Percentiles rank a stretch among this genome's conserved stretches.
Conservation (phyloP, 1,139 yeast genomes). For the Lodderomyces orthopsilosis region DNA sequence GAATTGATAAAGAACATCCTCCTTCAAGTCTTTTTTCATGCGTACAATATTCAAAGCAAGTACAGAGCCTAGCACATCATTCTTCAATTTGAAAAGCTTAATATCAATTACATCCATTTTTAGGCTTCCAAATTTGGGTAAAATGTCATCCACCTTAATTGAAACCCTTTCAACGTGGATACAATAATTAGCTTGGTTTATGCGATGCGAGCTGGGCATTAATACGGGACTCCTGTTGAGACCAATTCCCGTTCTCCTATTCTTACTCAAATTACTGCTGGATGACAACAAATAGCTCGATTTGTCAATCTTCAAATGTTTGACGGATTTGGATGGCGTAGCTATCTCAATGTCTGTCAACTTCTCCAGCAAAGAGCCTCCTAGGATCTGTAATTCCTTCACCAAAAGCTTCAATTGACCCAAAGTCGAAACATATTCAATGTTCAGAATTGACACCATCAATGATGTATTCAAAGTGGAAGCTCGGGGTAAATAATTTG, state of each 20-base stretch:
- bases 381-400: slow-evolving; percentile 14
- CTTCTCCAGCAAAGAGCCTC: not conserved
- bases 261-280: slow-evolving; percentile 5
- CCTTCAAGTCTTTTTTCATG: slow-evolving; percentile 13
- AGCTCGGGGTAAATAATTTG: slow-evolving; percentile 18
- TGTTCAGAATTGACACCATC: slow-evolving; percentile 19
- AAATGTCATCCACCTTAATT: slow-evolving; percentile 25
- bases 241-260: slow-evolving; percentile 12
- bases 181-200: slow-evolving; percentile 19
- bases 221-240: slow-evolving; percentile 5
- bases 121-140: slow-evolving; percentile 48
- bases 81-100: slow-evolving; percentile 30
- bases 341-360: not conserved
- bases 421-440: slow-evolving; percentile 17
- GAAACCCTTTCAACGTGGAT: slow-evolving; percentile 23
- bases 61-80: slow-evolving; percentile 31
- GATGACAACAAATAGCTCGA: slow-evolving; percentile 3
- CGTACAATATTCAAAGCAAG: slow-evolving; percentile 22
- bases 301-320: slow-evolving; percentile 5
- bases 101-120: slow-evolving; percentile 21
- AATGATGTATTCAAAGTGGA: slow-evolving; percentile 19
- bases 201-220: not conserved
- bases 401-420: slow-evolving; percentile 15
- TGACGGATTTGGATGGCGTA: not conserved
- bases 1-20: slow-evolving; percentile 30